Base-by-base conservation (phyloP, 371 early-diverging fungal genomes). In the Parasitella parasitica region DNA sequence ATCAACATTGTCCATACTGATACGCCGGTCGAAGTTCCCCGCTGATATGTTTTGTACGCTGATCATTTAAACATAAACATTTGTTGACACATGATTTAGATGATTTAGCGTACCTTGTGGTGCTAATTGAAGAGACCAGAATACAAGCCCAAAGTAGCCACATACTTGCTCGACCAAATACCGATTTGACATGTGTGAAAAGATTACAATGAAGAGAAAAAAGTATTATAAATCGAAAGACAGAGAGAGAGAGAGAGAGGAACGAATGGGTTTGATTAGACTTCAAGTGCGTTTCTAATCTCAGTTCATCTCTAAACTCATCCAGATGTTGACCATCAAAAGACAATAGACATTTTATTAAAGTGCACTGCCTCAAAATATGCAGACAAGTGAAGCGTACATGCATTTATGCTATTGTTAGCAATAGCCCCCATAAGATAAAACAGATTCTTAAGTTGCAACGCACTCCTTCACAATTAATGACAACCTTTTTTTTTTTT, bases 41-140 rank as follows among this genome's bases (percentile, higher is more conserved):
- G 54, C 32, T 57, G 39, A 52, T 72, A 78, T 32, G 59, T 74
- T 28, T 77, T 79, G 46, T 61, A 69, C 28, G 53, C 82, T 77
- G 43, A 43, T 27, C 28, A 49, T 20, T 20, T 26, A n/a, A 49
- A n/a, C 28, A 49, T 20, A 43, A 20, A 20, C 18, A 20, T 22
- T 9, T 9, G 18, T 20, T 8, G 39, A 18, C 16, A 18, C 20
- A 9, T 20, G 4, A 6, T 41, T 18, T 11, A 43, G 8, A 12
- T 20, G 7, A 18, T 43, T 11, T 1, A 20, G 4, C 48, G 24
- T 66, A 75, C 82, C 78, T 73, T 85, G 86, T 0, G 86, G 86
- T 4, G 74, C 68, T 15, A 86, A 58, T 55, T 86, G 86, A 55
- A 86, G 80, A 6, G 84, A 83, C 84, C 83, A 86, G 36, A 84